A percentile compares a stretch with the other conserved stretches of the same genome.
These are phyloP conservation scores for Gilbertella persicaria DNA, from an alignment of 371 early-diverging fungal species.

Conservation along the genomic window DNA sequence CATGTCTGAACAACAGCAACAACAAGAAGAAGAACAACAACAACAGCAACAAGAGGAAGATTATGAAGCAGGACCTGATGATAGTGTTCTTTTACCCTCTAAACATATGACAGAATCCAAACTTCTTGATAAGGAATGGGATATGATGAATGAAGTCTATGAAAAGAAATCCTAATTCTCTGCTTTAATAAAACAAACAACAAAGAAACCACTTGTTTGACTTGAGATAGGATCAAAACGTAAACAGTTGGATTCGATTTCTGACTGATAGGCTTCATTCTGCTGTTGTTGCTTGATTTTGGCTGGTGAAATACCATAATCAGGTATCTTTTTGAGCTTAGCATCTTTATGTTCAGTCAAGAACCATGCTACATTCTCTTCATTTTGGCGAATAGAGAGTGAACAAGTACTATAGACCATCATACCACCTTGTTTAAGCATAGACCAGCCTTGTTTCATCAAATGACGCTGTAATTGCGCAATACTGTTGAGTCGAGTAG, in stretches of 20 bases:
- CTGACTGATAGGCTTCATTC: constrained; percentile 44
- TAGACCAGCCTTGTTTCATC: constrained; percentile 70
- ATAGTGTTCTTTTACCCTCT: constrained; percentile 11
- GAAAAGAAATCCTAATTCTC: constrained; percentile 4
- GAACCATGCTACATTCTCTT: constrained; percentile 79
- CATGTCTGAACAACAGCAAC: constrained; percentile 1
- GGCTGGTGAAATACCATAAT: constrained; percentile 25
- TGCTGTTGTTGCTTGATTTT: constrained; percentile 52
- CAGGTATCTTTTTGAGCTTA: constrained; percentile 50
- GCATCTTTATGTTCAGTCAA: constrained; percentile 52
- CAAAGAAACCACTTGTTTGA: constrained; percentile 74
- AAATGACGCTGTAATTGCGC: constrained; percentile 56
- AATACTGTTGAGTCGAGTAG: constrained; percentile 52
- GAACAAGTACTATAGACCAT: constrained; percentile 91
- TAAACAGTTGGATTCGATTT: constrained; percentile 37
- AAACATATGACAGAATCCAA: constrained; percentile 12
- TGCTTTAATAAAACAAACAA: constrained; percentile 67
- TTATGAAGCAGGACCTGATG: constrained; percentile 22
- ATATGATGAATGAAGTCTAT: constrained; percentile 26
- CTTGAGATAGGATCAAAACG: constrained; percentile 70
- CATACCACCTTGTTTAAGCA: constrained; percentile 70
- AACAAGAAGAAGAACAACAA: constrained; percentile 5
- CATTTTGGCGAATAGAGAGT: constrained; percentile 79
- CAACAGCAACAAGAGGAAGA: constrained; percentile 5
- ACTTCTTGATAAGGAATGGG: constrained; percentile 24